Base-by-base conservation (phyloP, 192 early-diverging fungal genomes). In the Umbelopsis sp. region DNA sequence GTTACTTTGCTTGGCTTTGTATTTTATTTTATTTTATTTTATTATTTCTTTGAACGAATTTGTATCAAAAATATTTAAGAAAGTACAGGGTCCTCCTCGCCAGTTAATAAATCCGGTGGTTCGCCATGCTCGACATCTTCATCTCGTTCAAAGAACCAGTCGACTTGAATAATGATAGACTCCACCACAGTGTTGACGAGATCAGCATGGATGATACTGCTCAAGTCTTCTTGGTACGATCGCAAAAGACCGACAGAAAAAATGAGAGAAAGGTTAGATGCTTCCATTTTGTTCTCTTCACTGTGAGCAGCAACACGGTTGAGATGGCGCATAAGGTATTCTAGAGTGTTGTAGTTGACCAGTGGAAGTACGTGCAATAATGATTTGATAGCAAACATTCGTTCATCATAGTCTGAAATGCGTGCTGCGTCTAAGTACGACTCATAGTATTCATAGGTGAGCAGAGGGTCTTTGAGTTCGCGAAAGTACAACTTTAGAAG, bases 201-300 rank as follows among this genome's bases (percentile, higher is more conserved):
- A 14, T 85, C 86, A 71, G 90, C 87, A 49, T 91, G 84, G 44
- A 89, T 86, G 56, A 93, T 90, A 68, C 85, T 86, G 4, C 85
- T 74, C 26, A 90, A 45, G 71, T 89, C 83, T 36, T 85, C 78
- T 41, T 77, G 79, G 12, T 76, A 71, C 53, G 85, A 84, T 32
- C 88, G 87, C 53, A 93, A 70, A 21, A 98, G 77, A 26, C 90
- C 94, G 8, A 92, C 92, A 8, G 90, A 92, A 84, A 98, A 96
- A 36, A 96, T 92, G 31, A 96, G 90, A 21, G 93, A 90, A 66
- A 98, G 77, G 70, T 97, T 98, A 26, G 93, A 91, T 26, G 94
- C 77, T 22, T 91, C 91, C 96, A 98, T 98, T 69, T 95, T 95
- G 80, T 97, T 98, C 20, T 84, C 80, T 24, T 81, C 76, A 44